Evolutionary conservation across 768 basidiomycete species (phyloP), one percentile per base, ranked within the genome.

Genomic region (Russula sp.): DNA sequence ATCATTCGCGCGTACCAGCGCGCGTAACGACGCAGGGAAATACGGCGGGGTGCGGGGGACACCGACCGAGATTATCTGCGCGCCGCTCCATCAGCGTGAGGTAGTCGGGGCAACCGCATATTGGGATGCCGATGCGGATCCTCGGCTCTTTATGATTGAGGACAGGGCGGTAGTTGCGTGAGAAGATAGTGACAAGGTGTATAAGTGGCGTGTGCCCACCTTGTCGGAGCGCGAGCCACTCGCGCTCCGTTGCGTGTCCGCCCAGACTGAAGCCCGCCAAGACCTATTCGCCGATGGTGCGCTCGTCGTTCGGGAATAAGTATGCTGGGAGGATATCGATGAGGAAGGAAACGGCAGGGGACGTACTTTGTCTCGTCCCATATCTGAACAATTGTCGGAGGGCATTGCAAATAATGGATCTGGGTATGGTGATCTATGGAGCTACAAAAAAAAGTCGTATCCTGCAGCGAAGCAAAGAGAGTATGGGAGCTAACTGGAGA

Each of bases 171-270:
- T 28, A 34, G 34, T 34, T 34, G 8, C 34, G 34, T 34, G 34
- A 34, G 34, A 34, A 7, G 72, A 18, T 71, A 9, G 32, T n/a
- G 52, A 30, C 28, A 30, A 30, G 28, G 28, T 30, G 2, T 2
- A 20, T 18, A 36, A 20, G 34, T 7, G 5, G 3, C 11, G 24
- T 6, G 34, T 22, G 24, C 40, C n/a, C 3, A 82, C 82, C 83
- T 52, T 79, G 71, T 20, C 71, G 70, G 7, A 92, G 80, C 2
- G 80, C 77, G 34, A 89, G 79, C 92, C 93, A 95, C 0, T n/a
- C n/a, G n/a, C n/a, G n/a, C n/a, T n/a, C n/a, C n/a, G 89, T 80
- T 0, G 90, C 81, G 72, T 97, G 92, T 0, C 92, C 93, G 1
- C 93, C 94, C 0, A 97, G 82, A 65, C 88, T 90, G 68, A 88